phyloP scores from a whole-genome alignment of 2,329 filamentous ascomycete species.

The Chaetomium sp. region DNA sequence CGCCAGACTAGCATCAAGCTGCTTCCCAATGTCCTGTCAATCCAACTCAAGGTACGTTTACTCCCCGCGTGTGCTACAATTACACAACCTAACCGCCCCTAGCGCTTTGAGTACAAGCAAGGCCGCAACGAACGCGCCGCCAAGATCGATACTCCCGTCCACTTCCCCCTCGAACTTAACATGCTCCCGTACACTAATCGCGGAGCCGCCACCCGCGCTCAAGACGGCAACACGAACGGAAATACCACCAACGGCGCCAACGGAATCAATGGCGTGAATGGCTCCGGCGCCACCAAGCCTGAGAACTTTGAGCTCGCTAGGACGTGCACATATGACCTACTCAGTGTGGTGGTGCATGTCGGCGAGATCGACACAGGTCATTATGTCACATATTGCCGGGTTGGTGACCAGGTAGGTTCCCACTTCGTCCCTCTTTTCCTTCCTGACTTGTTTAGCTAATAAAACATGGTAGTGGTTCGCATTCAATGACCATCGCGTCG shows the following conservation, averaged over 20 bases:
- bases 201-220: conserved; percentile 37
- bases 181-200: conserved; percentile 84
- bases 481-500: conserved; percentile 92
- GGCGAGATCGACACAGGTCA: conserved; percentile 90
- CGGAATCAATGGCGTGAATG: conserved; percentile 25
- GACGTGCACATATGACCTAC: conserved; percentile 75
- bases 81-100: background rate
- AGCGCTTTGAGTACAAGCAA: conserved; percentile 69
- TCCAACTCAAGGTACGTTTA: conserved; percentile 73
- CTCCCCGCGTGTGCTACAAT: background rate
- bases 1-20: conserved; percentile 80
- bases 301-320: conserved; percentile 50
- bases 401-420: conserved; percentile 59
- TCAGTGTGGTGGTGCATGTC: conserved; percentile 87
- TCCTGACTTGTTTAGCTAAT: conserved; percentile 4
- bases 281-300: too few species aligned
- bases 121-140: conserved; percentile 64
- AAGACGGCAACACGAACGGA: conserved; percentile 30
- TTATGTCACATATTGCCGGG: conserved; percentile 82
- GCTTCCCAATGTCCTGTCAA: conserved; percentile 80
- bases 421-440: background rate
- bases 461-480: conserved; percentile 67
- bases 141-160: conserved; percentile 81
- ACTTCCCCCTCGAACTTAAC: conserved; percentile 80
- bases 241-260: conserved; percentile 33